These are phyloP conservation scores for Pisolithus thermaeus DNA, from an alignment of 1,284 basidiomycete species.

Conservation along the genomic window DNA sequence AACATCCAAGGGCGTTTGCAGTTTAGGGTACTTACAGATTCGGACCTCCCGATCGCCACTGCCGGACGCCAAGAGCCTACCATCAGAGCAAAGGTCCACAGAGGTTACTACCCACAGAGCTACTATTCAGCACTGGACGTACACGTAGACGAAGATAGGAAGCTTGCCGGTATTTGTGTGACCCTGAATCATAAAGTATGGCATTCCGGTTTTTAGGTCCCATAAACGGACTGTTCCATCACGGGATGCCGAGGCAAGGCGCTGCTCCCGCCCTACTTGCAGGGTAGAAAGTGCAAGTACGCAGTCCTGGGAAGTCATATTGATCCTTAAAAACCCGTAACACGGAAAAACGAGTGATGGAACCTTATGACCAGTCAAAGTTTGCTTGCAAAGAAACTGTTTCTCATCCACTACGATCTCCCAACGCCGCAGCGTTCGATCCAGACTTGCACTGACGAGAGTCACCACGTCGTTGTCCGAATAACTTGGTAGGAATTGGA, in stretches of 20 bases:
- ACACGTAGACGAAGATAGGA: constrained; percentile 17
- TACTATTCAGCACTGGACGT: constrained; percentile 9
- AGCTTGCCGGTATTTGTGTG: constrained; percentile 31
- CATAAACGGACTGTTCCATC: constrained; percentile 30
- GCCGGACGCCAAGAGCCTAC: constrained; percentile 75
- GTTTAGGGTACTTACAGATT: constrained; percentile 49
- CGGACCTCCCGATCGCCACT: constrained; percentile 83
- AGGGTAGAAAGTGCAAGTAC: constrained; percentile 26
- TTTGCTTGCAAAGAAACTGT: constrained; percentile 25
- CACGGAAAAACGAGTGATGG: background rate
- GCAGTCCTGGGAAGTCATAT: constrained; percentile 20
- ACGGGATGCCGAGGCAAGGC: constrained; percentile 29
- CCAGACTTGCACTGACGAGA: constrained; percentile 30
- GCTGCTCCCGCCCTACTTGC: constrained; percentile 30
- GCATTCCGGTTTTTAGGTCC: constrained; percentile 26
- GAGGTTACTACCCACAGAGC: constrained; percentile 61
- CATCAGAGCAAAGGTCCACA: constrained; percentile 77
- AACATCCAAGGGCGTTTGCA: background rate
- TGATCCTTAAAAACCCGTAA: background rate
- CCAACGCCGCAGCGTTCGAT: constrained; percentile 24
- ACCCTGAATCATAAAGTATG: constrained; percentile 31
- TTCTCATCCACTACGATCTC: constrained; percentile 21
- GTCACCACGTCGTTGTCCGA: constrained; percentile 6
- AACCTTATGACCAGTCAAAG: constrained; percentile 25
- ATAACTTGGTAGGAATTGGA: constrained; percentile 24